Evolutionary conservation across 768 basidiomycete genomes (phyloP), one percentile per base, ranked within the genome.

Genomic region (Tulasnella sp.): DNA sequence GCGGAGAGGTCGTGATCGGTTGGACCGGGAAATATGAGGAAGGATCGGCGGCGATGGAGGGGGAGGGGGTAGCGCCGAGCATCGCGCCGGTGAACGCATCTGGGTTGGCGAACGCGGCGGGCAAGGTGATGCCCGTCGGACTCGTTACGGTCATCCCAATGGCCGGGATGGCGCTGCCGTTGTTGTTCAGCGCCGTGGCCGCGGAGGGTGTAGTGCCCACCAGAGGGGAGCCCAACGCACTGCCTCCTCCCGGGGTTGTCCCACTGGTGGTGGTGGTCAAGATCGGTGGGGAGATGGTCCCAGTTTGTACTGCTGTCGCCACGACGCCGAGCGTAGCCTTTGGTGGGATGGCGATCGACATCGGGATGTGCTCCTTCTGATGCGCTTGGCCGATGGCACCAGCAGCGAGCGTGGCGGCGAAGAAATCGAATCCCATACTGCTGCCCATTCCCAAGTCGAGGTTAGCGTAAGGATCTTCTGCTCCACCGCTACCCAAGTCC

Each of bases 131-230:
- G 1, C 68, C 68, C 3, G 7, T 69, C 19, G 68, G 42, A 32
- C 42, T 69, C 41, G 68, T 69, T 42, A 69, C 68, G 11, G 68
- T 69, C 42, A 69, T 35, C 8, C 68, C 68, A 9, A 69, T 64
- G 0, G 63, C 63, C 19, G 47, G 47, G 34, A 64, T 39, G 34
- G 63, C 34, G 37, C 29, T 19, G 32, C 32, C 16, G 26, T 35
- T 36, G 63, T 35, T 64, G 1, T 11, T 64, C 7, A 19, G 32
- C 63, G 37, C 37, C 6, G 63, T 4, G 63, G 29, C 32, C 26
- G 63, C n/a, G 12, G 42, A 44, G 29, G 63, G 17, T 11, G 62
- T 52, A 22, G 47, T 52, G n/a, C 47, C 47, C 9, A 52, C n/a
- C 26, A 52, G 26, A 19, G 47, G 47, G 47, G 47, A 52, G 47